Percentiles rank a stretch among this genome's conserved stretches.
These are phyloP conservation scores for Populus trichocarpa DNA, from an alignment of 441 rosid species.

Conservation along the genomic window DNA sequence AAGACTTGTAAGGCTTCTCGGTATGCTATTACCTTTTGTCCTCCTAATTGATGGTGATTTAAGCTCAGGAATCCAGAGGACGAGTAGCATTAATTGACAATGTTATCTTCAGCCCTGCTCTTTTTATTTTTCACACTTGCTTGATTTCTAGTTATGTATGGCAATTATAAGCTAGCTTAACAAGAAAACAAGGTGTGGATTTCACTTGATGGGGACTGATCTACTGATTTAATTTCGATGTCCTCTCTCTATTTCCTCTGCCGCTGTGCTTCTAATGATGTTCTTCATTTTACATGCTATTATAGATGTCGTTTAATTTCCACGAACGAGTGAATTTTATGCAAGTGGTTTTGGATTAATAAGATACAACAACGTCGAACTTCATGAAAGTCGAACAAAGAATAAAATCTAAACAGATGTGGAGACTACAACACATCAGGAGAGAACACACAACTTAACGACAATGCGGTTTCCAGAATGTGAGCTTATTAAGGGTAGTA, in stretches of 20 bases:
- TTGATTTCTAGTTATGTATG: neutral
- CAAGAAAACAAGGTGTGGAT: neutral
- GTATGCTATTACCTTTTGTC: slow-evolving; percentile 63
- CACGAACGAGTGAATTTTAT: neutral
- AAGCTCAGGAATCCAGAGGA: neutral
- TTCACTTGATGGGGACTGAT: neutral
- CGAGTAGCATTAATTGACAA: neutral
- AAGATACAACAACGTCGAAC: neutral
- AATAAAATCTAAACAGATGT: too few relatives aligned
- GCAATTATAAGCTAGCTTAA: neutral
- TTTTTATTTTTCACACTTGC: neutral
- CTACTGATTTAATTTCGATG: neutral
- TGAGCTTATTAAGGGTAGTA: too few relatives aligned
- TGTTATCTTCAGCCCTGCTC: neutral
- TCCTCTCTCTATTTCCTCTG: neutral
- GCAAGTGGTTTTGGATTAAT: neutral
- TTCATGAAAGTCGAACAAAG: neutral
- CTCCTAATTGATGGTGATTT: slow-evolving; percentile 28
- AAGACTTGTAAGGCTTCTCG: slow-evolving; percentile 52
- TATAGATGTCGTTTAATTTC: neutral
- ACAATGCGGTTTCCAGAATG: too few relatives aligned
- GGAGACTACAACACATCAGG: neutral
- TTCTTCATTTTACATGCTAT: neutral
- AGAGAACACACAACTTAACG: too few relatives aligned
- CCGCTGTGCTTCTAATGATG: neutral